Conservation (phyloP, 139 green algal species). For the Eudorina sp. region DNA sequence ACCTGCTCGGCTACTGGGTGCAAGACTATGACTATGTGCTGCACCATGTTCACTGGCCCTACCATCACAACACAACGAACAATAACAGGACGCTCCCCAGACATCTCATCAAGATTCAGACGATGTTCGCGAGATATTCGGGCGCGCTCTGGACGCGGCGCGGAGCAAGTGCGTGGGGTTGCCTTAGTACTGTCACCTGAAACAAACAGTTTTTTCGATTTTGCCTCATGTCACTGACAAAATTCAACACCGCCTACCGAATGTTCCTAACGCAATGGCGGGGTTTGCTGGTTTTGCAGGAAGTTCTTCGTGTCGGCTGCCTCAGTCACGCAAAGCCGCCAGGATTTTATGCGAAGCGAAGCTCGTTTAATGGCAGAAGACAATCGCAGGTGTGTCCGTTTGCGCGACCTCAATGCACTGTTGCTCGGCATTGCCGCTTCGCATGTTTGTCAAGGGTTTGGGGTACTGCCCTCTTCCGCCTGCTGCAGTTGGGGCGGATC, state of each 20-base stretch:
- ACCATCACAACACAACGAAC: too few relatives aligned
- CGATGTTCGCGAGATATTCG: conserved; percentile 17
- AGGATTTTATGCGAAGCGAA: not conserved
- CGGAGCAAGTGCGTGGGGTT: conserved; percentile 12
- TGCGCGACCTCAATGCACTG: not conserved
- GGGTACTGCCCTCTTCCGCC: not conserved
- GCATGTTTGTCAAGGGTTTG: not conserved
- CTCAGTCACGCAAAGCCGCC: not conserved
- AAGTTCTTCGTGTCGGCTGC: not conserved
- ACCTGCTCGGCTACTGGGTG: too few relatives aligned
- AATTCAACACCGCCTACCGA: too few relatives aligned
- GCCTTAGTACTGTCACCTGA: too few relatives aligned
- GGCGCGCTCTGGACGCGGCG: not conserved
- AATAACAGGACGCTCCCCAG: conserved; percentile 8
- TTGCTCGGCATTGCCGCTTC: not conserved
- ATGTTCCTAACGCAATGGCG: too few relatives aligned
- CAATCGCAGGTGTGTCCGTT: not conserved
- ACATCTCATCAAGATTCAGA: not conserved
- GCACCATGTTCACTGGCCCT: too few relatives aligned
- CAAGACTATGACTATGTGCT: too few relatives aligned
- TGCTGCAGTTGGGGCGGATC: not conserved
- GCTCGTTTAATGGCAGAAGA: conserved; percentile 21
- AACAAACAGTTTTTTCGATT: too few relatives aligned
- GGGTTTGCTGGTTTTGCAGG: conserved; percentile 6
- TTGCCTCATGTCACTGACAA: too few relatives aligned